Evolutionary conservation across 495 filamentous ascomycete genomes (phyloP).

Genomic region (Parmelia sp.): DNA sequence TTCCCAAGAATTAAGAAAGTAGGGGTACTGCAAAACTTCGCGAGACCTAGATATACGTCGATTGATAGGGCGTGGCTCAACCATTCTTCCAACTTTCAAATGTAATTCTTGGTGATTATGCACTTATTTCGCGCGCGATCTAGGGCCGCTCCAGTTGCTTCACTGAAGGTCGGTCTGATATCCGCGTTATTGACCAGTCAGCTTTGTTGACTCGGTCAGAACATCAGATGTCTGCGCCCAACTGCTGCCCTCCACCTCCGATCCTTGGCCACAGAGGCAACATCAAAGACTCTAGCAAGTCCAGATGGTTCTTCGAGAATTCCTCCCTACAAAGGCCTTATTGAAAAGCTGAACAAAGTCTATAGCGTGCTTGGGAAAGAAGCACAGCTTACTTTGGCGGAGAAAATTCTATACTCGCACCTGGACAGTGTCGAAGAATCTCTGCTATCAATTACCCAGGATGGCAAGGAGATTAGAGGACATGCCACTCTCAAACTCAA

Average conservation of each 20-base stretch:
- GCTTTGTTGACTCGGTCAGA: conserved; percentile 3
- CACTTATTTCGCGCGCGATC: neutral
- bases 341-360: conserved; percentile 55
- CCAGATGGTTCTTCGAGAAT: conserved; percentile 43
- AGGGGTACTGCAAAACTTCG: neutral
- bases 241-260: conserved; percentile 12
- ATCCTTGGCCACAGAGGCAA: conserved; percentile 33
- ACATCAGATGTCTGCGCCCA: neutral
- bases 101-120: conserved; percentile 3
- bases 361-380: conserved; percentile 61
- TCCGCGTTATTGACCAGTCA: neutral
- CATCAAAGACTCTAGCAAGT: conserved; percentile 23
- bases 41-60: too few relatives aligned
- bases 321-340: conserved; percentile 59
- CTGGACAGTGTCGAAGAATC: conserved; percentile 81
- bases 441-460: conserved; percentile 68
- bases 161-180: conserved; percentile 7
- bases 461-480: conserved; percentile 75
- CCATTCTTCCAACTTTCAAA: neutral
- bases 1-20: too few relatives aligned
- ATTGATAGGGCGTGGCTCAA: too few relatives aligned
- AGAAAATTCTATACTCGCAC: conserved; percentile 98
- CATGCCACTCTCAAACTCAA: conserved; percentile 94
- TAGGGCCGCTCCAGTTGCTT: conserved; percentile 1
- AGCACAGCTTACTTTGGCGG: conserved; percentile 75